Percentiles rank a stretch among this genome's conserved stretches.
Evolutionary conservation across 2,329 filamentous ascomycete species (phyloP).

Genomic region (Penicillium sumatraense): DNA sequence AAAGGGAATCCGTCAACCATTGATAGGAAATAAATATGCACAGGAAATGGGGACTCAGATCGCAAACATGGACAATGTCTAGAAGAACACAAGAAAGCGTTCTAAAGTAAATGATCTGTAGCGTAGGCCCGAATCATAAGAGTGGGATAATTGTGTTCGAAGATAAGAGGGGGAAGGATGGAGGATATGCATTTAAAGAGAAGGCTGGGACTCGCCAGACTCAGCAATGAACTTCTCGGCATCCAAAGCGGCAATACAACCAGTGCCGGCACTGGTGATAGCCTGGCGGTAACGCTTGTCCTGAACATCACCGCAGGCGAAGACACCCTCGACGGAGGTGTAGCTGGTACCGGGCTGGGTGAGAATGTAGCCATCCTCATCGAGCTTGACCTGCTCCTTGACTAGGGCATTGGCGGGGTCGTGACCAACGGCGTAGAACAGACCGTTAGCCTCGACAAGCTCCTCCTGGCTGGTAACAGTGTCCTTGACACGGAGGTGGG

Average conservation of each 20-base stretch:
- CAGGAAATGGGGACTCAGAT: slow-evolving; percentile 20
- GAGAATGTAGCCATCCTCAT: slow-evolving; percentile 87
- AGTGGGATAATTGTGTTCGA: not conserved
- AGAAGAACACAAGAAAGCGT: slow-evolving; percentile 10
- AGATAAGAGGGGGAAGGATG: not conserved
- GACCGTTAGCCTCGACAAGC: slow-evolving; percentile 84
- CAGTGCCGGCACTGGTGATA: slow-evolving; percentile 94
- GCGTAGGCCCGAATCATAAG: slow-evolving; percentile 10
- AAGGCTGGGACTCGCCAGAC: slow-evolving; percentile 58
- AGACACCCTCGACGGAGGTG: slow-evolving; percentile 89
- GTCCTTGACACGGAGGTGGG: slow-evolving; percentile 81
- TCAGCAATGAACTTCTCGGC: slow-evolving; percentile 93
- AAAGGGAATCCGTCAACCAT: slow-evolving; percentile 20
- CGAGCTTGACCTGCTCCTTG: slow-evolving; percentile 86
- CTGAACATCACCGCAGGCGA: slow-evolving; percentile 96
- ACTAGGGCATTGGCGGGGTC: slow-evolving; percentile 90
- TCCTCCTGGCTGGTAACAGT: slow-evolving; percentile 75
- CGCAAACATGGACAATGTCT: slow-evolving; percentile 15
- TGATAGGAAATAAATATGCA: slow-evolving; percentile 16
- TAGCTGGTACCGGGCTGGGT: slow-evolving; percentile 86
- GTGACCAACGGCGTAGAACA: slow-evolving; percentile 98
- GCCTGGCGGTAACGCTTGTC: slow-evolving; percentile 98
- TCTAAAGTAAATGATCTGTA: slow-evolving; percentile 13
- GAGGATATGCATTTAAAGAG: slow-evolving; percentile 51
- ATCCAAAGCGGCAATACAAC: slow-evolving; percentile 93